Base-by-base conservation (phyloP, 768 basidiomycete genomes). In the Suillus spraguei region DNA sequence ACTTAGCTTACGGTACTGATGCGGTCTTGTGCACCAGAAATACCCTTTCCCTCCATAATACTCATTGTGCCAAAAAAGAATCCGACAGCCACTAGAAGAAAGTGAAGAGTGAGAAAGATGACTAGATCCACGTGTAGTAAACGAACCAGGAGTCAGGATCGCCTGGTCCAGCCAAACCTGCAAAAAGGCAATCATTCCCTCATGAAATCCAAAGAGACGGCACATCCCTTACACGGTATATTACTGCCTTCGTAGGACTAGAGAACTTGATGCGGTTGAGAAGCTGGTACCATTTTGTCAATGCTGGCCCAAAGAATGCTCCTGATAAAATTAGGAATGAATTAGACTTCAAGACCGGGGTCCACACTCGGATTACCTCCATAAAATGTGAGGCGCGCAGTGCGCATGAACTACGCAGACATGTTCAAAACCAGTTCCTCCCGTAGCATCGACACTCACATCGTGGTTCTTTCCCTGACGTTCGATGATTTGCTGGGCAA, bases 401-500 rank as follows among this genome's bases (percentile, higher is more conserved):
- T 89, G 36, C 88, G 80, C 60, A 78, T 73, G 68, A 85, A 80
- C 87, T 89, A 60, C 8, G 38, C 50, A 33, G n/a, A 59, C 58
- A 28, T 24, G 39, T 58, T 41, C 16, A 32, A 60, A 49, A 32
- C 56, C 17, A 60, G 55, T 60, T 20, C n/a, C 17, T 65, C 41
- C 33, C 32, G 22, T 35, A 3, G 20, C 2, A 4, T 13, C 11
- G 41, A 62, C 36, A 80, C 87, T 67, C 66, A 92, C 91, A 67
- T 97, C 94, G 70, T 97, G 94, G 3, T 87, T 74, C 60, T 70
- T 79, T 7, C 93, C 92, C 66, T 80, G 84, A 69, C 80, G 80
- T 71, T 96, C 95, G 22, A 96, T 83, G 1, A 78, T 83, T 74
- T 97, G 95, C 75, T 97, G 95, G 0, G 95, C 95, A 49, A 96